Percentiles rank a stretch among this genome's conserved stretches.
phyloP scores from a whole-genome alignment of 495 filamentous ascomycete genomes.

The Tetracladium setigerum region DNA sequence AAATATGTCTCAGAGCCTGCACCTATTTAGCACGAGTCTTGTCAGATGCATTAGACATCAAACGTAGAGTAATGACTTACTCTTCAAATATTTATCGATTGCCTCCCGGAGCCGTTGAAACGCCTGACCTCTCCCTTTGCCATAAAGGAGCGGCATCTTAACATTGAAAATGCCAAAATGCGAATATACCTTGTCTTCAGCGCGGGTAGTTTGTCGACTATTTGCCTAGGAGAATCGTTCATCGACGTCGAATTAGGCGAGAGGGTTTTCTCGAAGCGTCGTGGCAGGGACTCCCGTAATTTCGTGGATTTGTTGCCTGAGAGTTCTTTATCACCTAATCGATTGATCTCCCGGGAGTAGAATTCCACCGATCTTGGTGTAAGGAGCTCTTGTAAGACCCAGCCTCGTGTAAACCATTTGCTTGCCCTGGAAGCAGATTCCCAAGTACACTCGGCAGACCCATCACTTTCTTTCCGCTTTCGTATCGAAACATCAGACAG shows the following conservation, averaged over 20 bases:
- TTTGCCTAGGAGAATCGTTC: constrained; percentile 29
- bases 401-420: constrained; percentile 6
- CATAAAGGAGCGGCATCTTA: constrained; percentile 21
- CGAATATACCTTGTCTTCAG: constrained; percentile 31
- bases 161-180: constrained; percentile 15
- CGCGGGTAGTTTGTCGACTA: constrained; percentile 20
- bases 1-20: neutral
- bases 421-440: constrained; percentile 4
- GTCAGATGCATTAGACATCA: constrained; percentile 1
- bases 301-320: constrained; percentile 8
- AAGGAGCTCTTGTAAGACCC: constrained; percentile 13
- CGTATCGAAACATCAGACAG: too few species aligned
- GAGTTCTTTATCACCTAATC: constrained; percentile 21
- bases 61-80: constrained; percentile 1
- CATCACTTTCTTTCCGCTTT: constrained; percentile 6
- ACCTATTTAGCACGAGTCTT: neutral
- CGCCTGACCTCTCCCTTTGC: constrained; percentile 26
- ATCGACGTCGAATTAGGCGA: constrained; percentile 11
- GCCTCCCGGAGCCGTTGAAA: constrained; percentile 28
- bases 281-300: constrained; percentile 19
- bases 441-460: constrained; percentile 4
- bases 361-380: constrained; percentile 22
- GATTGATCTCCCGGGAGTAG: constrained; percentile 18
- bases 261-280: constrained; percentile 12
- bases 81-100: constrained; percentile 17